These are phyloP conservation scores for Coemansia sp. DNA, from an alignment of 192 early-diverging fungal genomes.

Conservation along the genomic window DNA sequence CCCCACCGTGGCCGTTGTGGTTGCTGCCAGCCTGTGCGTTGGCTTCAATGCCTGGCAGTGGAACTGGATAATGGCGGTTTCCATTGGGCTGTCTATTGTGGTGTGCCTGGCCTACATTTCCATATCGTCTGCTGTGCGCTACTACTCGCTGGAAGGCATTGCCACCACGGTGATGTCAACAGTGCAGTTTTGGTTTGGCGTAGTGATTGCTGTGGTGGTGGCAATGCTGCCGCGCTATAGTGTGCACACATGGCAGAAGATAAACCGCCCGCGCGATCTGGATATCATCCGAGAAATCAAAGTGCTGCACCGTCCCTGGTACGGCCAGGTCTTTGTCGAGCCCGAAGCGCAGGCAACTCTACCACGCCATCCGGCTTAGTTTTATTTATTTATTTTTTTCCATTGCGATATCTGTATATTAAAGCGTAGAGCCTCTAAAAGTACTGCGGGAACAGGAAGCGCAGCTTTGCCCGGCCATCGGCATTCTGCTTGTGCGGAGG, in stretches of 20 bases:
- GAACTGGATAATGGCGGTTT: slow-evolving; percentile 72
- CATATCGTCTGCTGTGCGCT: slow-evolving; percentile 59
- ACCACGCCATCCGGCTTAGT: slow-evolving; percentile 16
- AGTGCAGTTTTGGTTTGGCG: slow-evolving; percentile 72
- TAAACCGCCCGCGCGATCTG: slow-evolving; percentile 63
- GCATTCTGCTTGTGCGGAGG: slow-evolving; percentile 65
- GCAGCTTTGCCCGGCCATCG: slow-evolving; percentile 72
- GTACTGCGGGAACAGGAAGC: slow-evolving; percentile 82
- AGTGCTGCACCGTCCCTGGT: slow-evolving; percentile 53
- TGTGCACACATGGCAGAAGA: slow-evolving; percentile 63
- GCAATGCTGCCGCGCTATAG: slow-evolving; percentile 70
- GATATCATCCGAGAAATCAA: slow-evolving; percentile 64
- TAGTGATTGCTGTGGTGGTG: slow-evolving; percentile 65
- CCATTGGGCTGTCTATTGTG: slow-evolving; percentile 63
- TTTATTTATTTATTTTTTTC: too few relatives aligned
- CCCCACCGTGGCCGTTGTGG: slow-evolving; percentile 74
- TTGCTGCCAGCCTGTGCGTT: slow-evolving; percentile 77
- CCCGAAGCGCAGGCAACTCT: slow-evolving; percentile 29
- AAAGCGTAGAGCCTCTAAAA: slow-evolving; percentile 24
- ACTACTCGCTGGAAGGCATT: slow-evolving; percentile 69
- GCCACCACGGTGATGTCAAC: slow-evolving; percentile 61
- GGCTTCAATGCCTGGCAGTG: slow-evolving; percentile 80
- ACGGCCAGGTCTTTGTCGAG: slow-evolving; percentile 53
- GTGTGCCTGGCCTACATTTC: slow-evolving; percentile 68
- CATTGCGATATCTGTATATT: slow-evolving; percentile 2